Conservation (phyloP, 345 rosid species). For the Gossypium rotundifolium region DNA sequence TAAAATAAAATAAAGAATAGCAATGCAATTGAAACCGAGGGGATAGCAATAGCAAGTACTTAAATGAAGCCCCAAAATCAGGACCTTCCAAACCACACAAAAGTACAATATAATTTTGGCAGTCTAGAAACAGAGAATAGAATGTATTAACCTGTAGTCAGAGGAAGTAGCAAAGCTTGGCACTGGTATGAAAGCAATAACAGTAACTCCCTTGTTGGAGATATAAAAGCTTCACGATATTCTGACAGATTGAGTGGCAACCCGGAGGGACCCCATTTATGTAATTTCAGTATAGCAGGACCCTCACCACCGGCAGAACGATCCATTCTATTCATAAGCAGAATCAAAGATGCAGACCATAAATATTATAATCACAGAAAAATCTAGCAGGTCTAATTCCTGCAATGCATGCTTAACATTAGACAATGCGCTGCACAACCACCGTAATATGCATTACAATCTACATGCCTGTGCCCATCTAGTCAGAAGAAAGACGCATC, state of each 20-base stretch:
- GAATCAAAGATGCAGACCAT: constrained; percentile 13
- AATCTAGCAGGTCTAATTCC: constrained; percentile 5
- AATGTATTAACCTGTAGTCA: constrained; percentile 44
- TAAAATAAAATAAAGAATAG: neutral
- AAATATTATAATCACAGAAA: constrained; percentile 8
- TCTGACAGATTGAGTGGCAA: constrained; percentile 59
- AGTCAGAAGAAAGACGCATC: neutral
- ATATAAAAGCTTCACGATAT: constrained; percentile 80
- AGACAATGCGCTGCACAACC: neutral
- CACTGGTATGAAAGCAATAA: constrained; percentile 61
- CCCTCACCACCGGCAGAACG: constrained; percentile 37
- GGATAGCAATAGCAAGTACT: neutral
- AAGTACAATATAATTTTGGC: neutral
- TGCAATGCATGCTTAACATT: neutral
- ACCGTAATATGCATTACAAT: neutral
- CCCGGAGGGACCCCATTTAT: constrained; percentile 63
- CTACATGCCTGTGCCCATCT: neutral
- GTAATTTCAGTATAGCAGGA: constrained; percentile 66
- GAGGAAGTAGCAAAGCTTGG: constrained; percentile 72
- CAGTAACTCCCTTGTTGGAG: constrained; percentile 72
- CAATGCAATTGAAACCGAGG: constrained; percentile 9
- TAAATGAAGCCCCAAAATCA: neutral
- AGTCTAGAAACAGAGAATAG: neutral
- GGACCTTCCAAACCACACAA: neutral
- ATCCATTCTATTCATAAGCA: constrained; percentile 43